Percentiles rank a stretch among this genome's conserved stretches.
Evolutionary conservation across 495 filamentous ascomycete genomes (phyloP).

Genomic region (Aspergillus homomorphus): DNA sequence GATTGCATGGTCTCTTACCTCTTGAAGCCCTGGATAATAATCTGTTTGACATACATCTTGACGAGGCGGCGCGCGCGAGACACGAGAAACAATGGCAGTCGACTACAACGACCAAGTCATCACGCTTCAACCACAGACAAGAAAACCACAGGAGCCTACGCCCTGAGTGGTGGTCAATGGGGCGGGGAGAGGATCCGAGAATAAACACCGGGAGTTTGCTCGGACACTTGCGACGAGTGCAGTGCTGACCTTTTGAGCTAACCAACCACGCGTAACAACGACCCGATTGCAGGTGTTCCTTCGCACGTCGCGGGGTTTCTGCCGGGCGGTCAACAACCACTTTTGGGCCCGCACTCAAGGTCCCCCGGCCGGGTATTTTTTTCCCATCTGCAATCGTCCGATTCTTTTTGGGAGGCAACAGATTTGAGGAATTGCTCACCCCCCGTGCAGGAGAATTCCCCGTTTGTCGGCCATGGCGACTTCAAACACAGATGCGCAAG

Average conservation of each 20-base stretch:
- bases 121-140: constrained; percentile 30
- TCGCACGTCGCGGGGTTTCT: constrained; percentile 40
- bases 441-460: not conserved
- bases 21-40: constrained; percentile 99
- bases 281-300: not conserved
- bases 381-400: constrained; percentile 16
- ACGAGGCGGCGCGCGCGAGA: constrained; percentile 29
- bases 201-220: not conserved
- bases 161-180: not conserved
- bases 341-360: constrained; percentile 3
- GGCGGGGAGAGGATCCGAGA: constrained; percentile 3
- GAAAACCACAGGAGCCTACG: constrained; percentile 11
- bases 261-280: constrained; percentile 20
- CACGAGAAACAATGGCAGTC: constrained; percentile 27
- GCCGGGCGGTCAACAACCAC: constrained; percentile 35
- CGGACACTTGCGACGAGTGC: not conserved
- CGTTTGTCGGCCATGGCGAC: constrained; percentile 26
- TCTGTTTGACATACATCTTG: constrained; percentile 98
- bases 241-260: not conserved
- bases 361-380: constrained; percentile 21
- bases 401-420: constrained; percentile 10
- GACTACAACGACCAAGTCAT: constrained; percentile 31
- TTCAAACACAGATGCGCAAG: constrained; percentile 21
- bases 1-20: constrained; percentile 55
- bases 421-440: not conserved